A percentile compares a stretch with the other conserved stretches of the same genome.
Conservation (phyloP, 2,329 filamentous ascomycete species). For the Whalleya microplaca region DNA sequence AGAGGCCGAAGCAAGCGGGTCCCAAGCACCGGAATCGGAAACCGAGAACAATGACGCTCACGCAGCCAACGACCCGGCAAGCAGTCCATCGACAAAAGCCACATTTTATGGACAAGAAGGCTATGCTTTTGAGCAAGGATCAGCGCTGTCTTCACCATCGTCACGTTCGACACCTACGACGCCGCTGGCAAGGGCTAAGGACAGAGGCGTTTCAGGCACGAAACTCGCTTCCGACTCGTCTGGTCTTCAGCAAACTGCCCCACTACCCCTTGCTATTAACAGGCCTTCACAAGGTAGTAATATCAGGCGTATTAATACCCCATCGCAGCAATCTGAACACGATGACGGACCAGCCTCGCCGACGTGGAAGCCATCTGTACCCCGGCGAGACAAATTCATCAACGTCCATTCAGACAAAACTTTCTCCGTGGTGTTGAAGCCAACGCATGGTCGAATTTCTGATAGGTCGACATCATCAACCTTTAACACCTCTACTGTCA, state of each 20-base stretch:
- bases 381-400: conserved; percentile 50
- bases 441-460: conserved; percentile 29
- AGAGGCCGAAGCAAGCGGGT: conserved; percentile 31
- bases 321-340: conserved; percentile 31
- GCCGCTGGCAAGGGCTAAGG: conserved; percentile 43
- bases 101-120: conserved; percentile 31
- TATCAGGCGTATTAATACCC: conserved; percentile 45
- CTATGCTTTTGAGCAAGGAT: conserved; percentile 35
- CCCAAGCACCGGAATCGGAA: conserved; percentile 25
- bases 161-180: conserved; percentile 37
- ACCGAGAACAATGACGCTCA: conserved; percentile 22
- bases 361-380: conserved; percentile 37
- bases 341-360: conserved; percentile 30
- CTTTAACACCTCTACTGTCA: conserved; percentile 49
- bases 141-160: conserved; percentile 40
- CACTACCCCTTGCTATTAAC: conserved; percentile 42
- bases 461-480: conserved; percentile 38
- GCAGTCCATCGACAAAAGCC: conserved; percentile 26
- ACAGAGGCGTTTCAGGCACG: conserved; percentile 50
- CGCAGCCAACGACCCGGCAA: conserved; percentile 20
- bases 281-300: conserved; percentile 44
- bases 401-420: conserved; percentile 61
- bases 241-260: conserved; percentile 37
- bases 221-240: conserved; percentile 43
- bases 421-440: conserved; percentile 53